Evolutionary conservation across 441 rosid genomes (phyloP), one percentile per base, ranked within the genome.

Genomic region (Syzygium malaccense): DNA sequence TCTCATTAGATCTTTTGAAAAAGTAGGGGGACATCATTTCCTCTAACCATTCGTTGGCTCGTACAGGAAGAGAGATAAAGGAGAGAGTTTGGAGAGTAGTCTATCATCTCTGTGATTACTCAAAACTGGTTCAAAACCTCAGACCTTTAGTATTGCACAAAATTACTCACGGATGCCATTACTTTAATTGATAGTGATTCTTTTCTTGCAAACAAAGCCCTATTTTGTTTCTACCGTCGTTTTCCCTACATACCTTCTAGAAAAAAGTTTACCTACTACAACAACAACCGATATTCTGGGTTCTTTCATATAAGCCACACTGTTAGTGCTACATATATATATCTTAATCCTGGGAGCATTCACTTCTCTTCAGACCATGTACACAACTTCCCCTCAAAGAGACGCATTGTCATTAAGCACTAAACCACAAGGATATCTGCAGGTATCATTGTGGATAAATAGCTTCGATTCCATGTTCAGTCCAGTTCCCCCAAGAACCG

Each of bases 391-490:
- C 53, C 49, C 26, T 55, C 49, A 71, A 19, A 19, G 49, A 19
- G 49, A 71, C 12, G 15, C 48, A 20, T 71, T 37, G 28, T 71
- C 48, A 37, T 85, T 37, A 54, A 58, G 30, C n/a, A 33, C 45
- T 19, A 53, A 85, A 51, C 25, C 13, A 32, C 83, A 93, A 95
- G 98, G 98, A 96, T 96, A 96, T 96, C 99, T 17, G 98, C 94
- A 64, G 99, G 95, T 95, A 96, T 97, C 55, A 95, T 93, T 66
- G 97, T 91, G 30, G 98, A 95, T 87, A 96, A 92, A 83, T 96
- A 98, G 92, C 97, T 98, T 90, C 99, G 48, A 7, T 45, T 45
- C 9, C 48, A 45, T 45, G 48, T 7, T 45, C 48, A 8, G 48
- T 45, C 48, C 48, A 45, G 1, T 45, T 45, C 48, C 9, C 2